Conservation (phyloP, 345 rosid genomes). For the Combretum micranthum region DNA sequence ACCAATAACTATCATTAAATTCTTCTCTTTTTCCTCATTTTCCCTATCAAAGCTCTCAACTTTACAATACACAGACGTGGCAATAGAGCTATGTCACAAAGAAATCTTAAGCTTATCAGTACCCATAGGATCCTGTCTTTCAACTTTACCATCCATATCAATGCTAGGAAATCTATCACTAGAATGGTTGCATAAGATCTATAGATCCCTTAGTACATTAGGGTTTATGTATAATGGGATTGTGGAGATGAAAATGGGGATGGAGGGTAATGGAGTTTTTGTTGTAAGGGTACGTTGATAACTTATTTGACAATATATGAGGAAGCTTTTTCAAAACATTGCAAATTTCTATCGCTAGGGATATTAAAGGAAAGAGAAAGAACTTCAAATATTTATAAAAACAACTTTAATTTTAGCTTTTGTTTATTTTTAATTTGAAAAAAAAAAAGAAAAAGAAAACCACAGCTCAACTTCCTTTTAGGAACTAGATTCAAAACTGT, state of each 20-base stretch:
- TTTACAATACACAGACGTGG: constrained; percentile 71
- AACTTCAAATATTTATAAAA: no score
- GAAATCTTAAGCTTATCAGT: constrained; percentile 57
- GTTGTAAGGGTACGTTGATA: not conserved
- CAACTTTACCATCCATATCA: constrained; percentile 15
- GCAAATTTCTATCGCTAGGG: no score
- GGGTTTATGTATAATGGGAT: constrained; percentile 42
- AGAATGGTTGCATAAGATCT: constrained; percentile 51
- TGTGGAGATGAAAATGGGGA: constrained; percentile 62
- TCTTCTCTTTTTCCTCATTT: constrained; percentile 3
- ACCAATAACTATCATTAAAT: constrained; percentile 23
- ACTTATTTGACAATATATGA: no score
- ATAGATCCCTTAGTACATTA: constrained; percentile 39
- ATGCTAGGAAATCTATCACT: constrained; percentile 44
- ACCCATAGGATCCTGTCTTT: constrained; percentile 23
- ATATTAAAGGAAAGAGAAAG: no score
- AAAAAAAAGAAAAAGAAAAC: no score
- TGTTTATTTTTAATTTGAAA: no score
- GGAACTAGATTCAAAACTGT: no score
- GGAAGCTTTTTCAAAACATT: no score
- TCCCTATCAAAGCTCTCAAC: constrained; percentile 12
- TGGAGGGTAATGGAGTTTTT: constrained; percentile 11
- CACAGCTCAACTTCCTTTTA: no score
- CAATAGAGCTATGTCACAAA: constrained; percentile 47
- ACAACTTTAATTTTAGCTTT: no score